Evolutionary conservation across 768 basidiomycete species (phyloP), one percentile per base, ranked within the genome.

Genomic region (Suillus clintonianus): DNA sequence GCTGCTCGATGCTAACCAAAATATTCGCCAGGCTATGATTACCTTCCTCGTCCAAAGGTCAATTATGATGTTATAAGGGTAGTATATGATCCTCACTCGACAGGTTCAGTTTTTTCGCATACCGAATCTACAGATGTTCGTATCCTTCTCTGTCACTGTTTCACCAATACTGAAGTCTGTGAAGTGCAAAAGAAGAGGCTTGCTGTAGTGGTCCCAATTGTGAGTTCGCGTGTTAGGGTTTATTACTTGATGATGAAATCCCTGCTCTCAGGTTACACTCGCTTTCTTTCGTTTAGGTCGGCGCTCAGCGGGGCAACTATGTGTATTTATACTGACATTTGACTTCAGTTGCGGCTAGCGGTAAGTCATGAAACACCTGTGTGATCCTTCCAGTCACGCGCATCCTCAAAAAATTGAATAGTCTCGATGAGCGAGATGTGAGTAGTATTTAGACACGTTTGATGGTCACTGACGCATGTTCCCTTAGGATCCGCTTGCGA

Each of bases 111-210:
- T 70, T 72, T 57, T 72, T 74, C 47, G 64, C 64, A 10, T 61
- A 71, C 54, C 68, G 72, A 37, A 73, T 74, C 64, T 72, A 74
- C 36, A 65, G 56, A 65, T 43, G 72, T 73, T 15, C 65, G 77
- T 66, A 27, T 24, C 4, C 4, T 6, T 50, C 63, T 22, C n/a
- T 9, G 17, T 34, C 7, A 14, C 3, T 42, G 22, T 19, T 54
- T 13, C 6, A 45, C 8, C 22, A 24, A 13, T 15, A 59, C 53
- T 60, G 9, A 54, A 24, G 11, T 3, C 2, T 8, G 7, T 19
- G 9, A 36, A 71, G 71, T 71, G 56, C 66, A 68, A 36, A 50
- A 45, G 22, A 56, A 61, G 27, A 64, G 59, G 42, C 7, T 50
- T 3, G 58, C 41, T 8, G 53, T 71, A 13, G 67, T 67, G 6